Evolutionary conservation across 2,329 filamentous ascomycete species (phyloP).

Genomic region (Venturia nashicola): DNA sequence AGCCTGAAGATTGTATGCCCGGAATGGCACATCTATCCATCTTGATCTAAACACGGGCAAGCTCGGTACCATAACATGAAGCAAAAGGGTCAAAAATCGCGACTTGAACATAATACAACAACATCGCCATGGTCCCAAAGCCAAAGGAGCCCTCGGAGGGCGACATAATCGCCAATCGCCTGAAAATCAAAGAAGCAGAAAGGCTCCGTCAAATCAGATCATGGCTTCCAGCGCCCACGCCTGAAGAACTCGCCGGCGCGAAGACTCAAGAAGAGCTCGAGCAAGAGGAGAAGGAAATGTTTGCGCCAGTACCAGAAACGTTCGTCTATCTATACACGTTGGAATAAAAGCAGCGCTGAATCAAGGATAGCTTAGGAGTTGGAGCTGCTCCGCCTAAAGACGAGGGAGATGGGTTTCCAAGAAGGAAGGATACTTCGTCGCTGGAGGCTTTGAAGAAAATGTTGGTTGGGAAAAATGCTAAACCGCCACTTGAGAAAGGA

Average conservation of each 20-base stretch:
- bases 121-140: conserved; percentile 2
- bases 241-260: conserved; percentile 24
- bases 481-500: neutral
- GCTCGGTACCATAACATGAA: neutral
- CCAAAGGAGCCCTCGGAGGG: conserved; percentile 25
- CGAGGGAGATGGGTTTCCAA: conserved; percentile 13
- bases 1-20: neutral
- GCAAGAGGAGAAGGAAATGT: conserved; percentile 42
- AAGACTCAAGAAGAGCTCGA: conserved; percentile 34
- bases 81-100: neutral
- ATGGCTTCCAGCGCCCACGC: conserved; percentile 39
- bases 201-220: conserved; percentile 43
- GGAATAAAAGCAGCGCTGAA: neutral
- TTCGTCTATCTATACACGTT: conserved; percentile 19
- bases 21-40: neutral
- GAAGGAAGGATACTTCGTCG: conserved; percentile 4
- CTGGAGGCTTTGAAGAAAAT: conserved; percentile 28
- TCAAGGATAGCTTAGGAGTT: conserved; percentile 23
- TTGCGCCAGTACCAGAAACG: conserved; percentile 41
- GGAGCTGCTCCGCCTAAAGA: conserved; percentile 21
- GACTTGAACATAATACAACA: neutral
- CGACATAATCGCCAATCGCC: conserved; percentile 43
- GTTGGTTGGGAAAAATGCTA: conserved; percentile 24
- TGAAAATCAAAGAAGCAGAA: conserved; percentile 41
- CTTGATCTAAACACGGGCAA: neutral